These are phyloP conservation scores for Diplodia scrobiculata DNA, from an alignment of 2,329 filamentous ascomycete species.

Conservation along the genomic window DNA sequence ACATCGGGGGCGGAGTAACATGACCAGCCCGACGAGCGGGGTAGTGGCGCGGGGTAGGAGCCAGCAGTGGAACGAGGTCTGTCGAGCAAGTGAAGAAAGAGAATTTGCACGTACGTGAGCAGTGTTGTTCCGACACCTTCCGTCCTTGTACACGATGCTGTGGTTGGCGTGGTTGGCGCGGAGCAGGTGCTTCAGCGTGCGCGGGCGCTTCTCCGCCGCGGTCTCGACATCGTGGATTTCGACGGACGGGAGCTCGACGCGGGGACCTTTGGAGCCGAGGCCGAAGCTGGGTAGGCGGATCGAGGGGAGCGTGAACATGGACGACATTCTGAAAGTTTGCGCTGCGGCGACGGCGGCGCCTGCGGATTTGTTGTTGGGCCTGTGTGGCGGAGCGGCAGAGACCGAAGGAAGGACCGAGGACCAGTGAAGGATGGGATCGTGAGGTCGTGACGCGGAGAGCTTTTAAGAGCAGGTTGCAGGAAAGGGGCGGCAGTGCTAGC, in stretches of 20 bases:
- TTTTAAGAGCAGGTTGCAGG: neutral
- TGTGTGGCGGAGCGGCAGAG: conserved; percentile 10
- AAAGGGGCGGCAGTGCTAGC: conserved; percentile 9
- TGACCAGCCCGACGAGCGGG: neutral
- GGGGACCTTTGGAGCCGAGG: conserved; percentile 9
- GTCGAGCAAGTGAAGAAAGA: neutral
- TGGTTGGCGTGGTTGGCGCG: conserved; percentile 91
- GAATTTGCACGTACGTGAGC: conserved; percentile 61
- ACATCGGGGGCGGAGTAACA: neutral
- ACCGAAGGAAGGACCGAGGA: neutral
- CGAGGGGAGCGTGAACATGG: conserved; percentile 26
- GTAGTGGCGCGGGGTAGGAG: neutral
- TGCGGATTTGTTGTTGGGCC: conserved; percentile 15
- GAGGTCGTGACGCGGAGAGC: conserved; percentile 8
- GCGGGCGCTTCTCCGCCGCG: conserved; percentile 72
- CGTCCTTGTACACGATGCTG: conserved; percentile 75
- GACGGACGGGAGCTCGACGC: conserved; percentile 63
- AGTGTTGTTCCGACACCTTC: conserved; percentile 78
- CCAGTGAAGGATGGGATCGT: neutral
- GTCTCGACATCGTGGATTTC: conserved; percentile 79
- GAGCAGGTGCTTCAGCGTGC: conserved; percentile 85
- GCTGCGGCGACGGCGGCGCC: conserved; percentile 15
- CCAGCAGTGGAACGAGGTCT: conserved; percentile 2
- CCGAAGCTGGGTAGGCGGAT: conserved; percentile 27
- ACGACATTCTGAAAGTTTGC: neutral